A percentile compares a stretch with the other conserved stretches of the same genome.
Conservation (phyloP, 2,329 filamentous ascomycete genomes). For the Sphaerulina vaccinii region DNA sequence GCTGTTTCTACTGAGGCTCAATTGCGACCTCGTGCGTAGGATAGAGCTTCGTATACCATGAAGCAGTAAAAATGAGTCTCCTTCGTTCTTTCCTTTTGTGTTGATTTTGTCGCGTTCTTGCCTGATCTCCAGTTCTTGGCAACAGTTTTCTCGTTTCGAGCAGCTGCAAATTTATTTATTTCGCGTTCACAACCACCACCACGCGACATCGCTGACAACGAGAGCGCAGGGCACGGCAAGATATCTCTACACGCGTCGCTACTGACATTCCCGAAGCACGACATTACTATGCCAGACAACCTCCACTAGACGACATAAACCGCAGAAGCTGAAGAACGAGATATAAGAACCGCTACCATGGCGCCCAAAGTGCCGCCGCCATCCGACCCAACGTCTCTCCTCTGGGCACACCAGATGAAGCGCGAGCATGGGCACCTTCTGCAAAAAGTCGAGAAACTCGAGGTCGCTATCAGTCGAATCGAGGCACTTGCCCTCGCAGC, state of each 20-base stretch:
- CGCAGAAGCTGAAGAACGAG: background rate
- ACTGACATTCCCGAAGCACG: no score
- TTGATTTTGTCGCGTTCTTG: background rate
- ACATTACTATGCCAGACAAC: background rate
- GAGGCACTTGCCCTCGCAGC: slow-evolving; percentile 9
- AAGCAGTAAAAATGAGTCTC: slow-evolving; percentile 18
- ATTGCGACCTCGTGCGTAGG: slow-evolving; percentile 37
- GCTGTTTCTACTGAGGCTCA: slow-evolving; percentile 34
- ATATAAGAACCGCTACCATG: slow-evolving; percentile 7
- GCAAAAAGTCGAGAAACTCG: slow-evolving; percentile 39
- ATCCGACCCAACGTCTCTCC: slow-evolving; percentile 31
- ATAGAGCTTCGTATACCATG: slow-evolving; percentile 25
- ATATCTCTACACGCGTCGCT: no score
- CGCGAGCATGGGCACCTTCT: slow-evolving; percentile 40
- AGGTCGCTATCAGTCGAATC: slow-evolving; percentile 25
- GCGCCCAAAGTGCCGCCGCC: slow-evolving; percentile 18
- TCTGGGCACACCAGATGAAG: slow-evolving; percentile 45
- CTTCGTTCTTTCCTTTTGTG: slow-evolving; percentile 8
- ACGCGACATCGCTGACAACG: background rate
- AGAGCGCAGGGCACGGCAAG: background rate
- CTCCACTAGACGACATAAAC: background rate
- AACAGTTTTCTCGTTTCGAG: background rate
- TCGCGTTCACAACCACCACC: background rate
- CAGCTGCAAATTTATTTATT: background rate
- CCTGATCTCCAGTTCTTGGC: no score